Evolutionary conservation across 495 filamentous ascomycete species (phyloP), one percentile per base, ranked within the genome.

Genomic region (Pseudoneurospora amorphoporcata): DNA sequence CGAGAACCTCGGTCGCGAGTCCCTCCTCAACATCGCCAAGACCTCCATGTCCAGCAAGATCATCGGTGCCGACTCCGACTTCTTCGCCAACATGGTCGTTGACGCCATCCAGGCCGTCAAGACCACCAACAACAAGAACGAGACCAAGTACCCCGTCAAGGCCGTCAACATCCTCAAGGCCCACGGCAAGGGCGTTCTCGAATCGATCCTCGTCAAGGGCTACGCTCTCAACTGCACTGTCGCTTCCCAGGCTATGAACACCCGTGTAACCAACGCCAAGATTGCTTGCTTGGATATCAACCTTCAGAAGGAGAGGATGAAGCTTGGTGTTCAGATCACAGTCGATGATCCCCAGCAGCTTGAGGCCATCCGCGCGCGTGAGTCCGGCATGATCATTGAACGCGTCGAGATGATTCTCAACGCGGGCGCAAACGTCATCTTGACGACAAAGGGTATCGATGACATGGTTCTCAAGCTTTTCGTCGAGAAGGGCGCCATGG

Each of bases 1-100:
- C 43, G 96, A 98, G 77, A 88, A 89, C 68, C 88, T 99, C 41
- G 94, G 94, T 68, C 89, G 91, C 61, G 95, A 98, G 74, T 93
- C 92, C 72, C 87, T 99, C 71, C 81, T 98, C 77, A 98, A 90
- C 84, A 97, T 99, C 80, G 95, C 95, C 45, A 98, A 94, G 84
- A 99, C 95, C 8, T 98, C 95, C 72, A 99, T 99, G 95, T 97
- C 94, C 53, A 95, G 92, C 86, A 99, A 99, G 84, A 93, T 99
- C 80, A 98, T 99, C 79, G 96, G 95, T 61, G 85, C 92, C 68
- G 96, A 99, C 80, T 92, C 93, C 23, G 94, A 97, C 68, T 99
- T 99, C 87, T 99, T 98, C 77, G 90, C 95, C 45, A 95, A 94
- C 83, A 92, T 99, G 90, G 92, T 92, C 32, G 96, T 98, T 70